Base-by-base conservation (phyloP, 306 rosid genomes). In the Citrullus amarus region DNA sequence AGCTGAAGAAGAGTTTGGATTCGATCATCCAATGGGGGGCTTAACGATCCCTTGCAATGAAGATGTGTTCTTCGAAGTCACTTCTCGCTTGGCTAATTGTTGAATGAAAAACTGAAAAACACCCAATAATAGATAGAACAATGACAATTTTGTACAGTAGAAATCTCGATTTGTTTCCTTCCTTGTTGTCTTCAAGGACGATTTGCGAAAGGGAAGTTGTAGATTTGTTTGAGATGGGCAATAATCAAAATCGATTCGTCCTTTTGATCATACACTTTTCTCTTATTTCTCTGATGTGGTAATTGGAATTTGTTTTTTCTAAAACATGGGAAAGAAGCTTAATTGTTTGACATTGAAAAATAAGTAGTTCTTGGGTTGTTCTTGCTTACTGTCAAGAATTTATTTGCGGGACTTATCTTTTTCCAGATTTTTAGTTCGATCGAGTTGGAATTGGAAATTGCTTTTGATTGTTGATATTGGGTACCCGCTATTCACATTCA, bases 1-100 rank as follows among this genome's bases (percentile, higher is more conserved):
- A 58, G 79, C 79, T 17, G 79, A 76, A 58, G 79, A 76, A 41
- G 79, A 76, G 38, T 76, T 56, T 46, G 79, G 79, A 38, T 76
- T 76, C 41, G 69, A 58, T 58, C 79, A 76, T 38, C 79, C 79
- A 20, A 76, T 76, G 79, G 79, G 79, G 5, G 79, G 79, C 9
- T 58, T 76, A 70, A 76, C 79, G 11, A 76, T 76, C 48, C 79
- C 79, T 43, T 76, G 79, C 55, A 76, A 43, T 9, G 79, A 76
- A 38, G 56, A 58, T 20, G 34, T 44, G 32, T 76, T 76, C 79
- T 76, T 76, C 20, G 55, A 58, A 39, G 79, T 76, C 51, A 59
- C 70, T 13, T 76, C 79, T 72, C 59, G 77, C 2, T 72, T 72
- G 60, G 77, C 60, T 7, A 72, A 32, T 51, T 72, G 43, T 43